Evolutionary conservation across 2,329 filamentous ascomycete genomes (phyloP), one percentile per base, ranked within the genome.

Genomic region (Gaeumannomyces tritici): DNA sequence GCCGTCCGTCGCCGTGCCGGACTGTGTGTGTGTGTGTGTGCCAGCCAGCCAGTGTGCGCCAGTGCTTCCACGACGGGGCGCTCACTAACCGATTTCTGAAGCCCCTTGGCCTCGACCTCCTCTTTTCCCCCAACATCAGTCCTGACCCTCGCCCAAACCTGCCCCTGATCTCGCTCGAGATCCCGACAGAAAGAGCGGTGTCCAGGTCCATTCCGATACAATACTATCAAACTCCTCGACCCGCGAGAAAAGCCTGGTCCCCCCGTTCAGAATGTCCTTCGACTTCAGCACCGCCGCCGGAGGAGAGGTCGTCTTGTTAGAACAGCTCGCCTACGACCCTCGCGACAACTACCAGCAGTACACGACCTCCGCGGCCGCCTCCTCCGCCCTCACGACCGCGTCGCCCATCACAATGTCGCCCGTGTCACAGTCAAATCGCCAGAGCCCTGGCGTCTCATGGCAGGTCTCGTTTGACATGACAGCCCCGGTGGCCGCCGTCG

Each of bases 281-380:
- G 82, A 86, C 72, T 87, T 83, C 77, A 81, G 81, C 74, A 47
- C 42, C 21, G 71, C 76, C 72, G 77, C 78, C 72, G 79, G 78
- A 74, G 80, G 79, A 74, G 83, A 87, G 59, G 69, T 69, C 73
- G 82, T 79, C 72, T 79, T 87, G 71, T 72, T 87, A 71, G 84
- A 87, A 71, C 77, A 87, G 71, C 80, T 78, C 67, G 73, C 76
- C 69, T 87, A 81, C 75, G 82, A 87, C 72, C 80, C 80, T 70
- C 79, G 80, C 75, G 79, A 83, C 68, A 80, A 80, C 71, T 83
- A 83, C 70, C 78, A 80, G 66, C 79, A 77, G 64, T 65, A 70
- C 73, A 78, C 76, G 77, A 77, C 73, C 68, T 74, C 73, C 66
- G 75, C 42, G n/a, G 66, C 76, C 66, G 69, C 73, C 67, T 69